These are phyloP conservation scores for Kodamaea sagamina DNA, from an alignment of 805 yeast species.

Conservation along the genomic window DNA sequence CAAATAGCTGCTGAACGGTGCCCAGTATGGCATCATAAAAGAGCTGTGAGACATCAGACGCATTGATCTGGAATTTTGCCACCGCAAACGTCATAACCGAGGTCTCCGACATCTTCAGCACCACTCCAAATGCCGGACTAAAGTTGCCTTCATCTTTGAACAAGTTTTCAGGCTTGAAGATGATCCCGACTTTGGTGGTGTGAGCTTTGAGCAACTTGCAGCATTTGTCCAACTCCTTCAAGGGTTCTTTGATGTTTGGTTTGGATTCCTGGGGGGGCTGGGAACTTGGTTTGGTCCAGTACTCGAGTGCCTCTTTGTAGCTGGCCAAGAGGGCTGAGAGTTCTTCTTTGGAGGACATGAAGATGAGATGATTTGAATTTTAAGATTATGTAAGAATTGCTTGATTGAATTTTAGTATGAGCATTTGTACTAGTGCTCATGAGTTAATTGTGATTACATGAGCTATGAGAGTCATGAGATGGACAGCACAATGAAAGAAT, in stretches of 20 bases:
- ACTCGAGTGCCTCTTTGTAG: constrained; percentile 32
- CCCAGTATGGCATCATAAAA: constrained; percentile 36
- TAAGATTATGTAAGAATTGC: too few relatives aligned
- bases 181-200: constrained; percentile 72
- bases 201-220: constrained; percentile 67
- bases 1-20: constrained; percentile 22
- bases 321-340: constrained; percentile 26
- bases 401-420: too few relatives aligned
- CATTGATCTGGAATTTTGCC: constrained; percentile 30
- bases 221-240: constrained; percentile 61
- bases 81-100: constrained; percentile 49
- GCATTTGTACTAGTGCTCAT: too few relatives aligned
- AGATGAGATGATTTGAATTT: constrained; percentile 1
- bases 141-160: constrained; percentile 34
- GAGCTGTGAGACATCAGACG: constrained; percentile 36
- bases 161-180: constrained; percentile 60
- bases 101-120: constrained; percentile 48
- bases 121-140: constrained; percentile 43
- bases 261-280: constrained; percentile 19
- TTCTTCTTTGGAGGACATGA: constrained; percentile 21
- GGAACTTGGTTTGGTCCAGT: constrained; percentile 24
- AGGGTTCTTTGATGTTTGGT: constrained; percentile 43
- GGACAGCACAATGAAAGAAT: too few relatives aligned
- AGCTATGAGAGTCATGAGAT: too few relatives aligned
- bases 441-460: too few relatives aligned